These are phyloP conservation scores for Cicer cuneatum DNA, from an alignment of 306 rosid species.

Conservation along the genomic window DNA sequence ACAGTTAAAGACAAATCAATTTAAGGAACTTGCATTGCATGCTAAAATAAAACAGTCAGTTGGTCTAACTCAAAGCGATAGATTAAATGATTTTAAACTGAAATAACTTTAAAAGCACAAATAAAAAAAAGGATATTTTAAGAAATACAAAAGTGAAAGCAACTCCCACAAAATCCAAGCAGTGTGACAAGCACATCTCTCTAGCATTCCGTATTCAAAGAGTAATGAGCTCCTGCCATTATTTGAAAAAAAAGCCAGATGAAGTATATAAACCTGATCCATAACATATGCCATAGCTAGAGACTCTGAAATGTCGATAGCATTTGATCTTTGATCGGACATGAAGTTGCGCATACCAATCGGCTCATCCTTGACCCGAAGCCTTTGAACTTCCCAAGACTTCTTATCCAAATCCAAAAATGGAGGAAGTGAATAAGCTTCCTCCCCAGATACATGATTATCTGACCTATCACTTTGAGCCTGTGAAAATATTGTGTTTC, in stretches of 20 bases:
- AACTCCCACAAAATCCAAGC: slow-evolving; percentile 22
- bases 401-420: slow-evolving; percentile 55
- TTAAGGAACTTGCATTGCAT: slow-evolving; percentile 20
- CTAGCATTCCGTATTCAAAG: slow-evolving; percentile 26
- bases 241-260: not conserved
- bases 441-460: slow-evolving; percentile 49
- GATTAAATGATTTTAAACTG: slow-evolving; percentile 7
- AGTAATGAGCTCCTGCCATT: slow-evolving; percentile 6
- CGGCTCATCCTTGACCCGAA: slow-evolving; percentile 50
- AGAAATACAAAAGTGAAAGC: slow-evolving; percentile 31
- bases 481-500: too few relatives aligned
- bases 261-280: slow-evolving; percentile 82
- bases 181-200: slow-evolving; percentile 20
- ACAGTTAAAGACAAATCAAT: slow-evolving; percentile 27
- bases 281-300: slow-evolving; percentile 91
- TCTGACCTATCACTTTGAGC: slow-evolving; percentile 53
- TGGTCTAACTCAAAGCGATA: slow-evolving; percentile 21
- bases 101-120: slow-evolving; percentile 36
- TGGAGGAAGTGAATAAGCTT: slow-evolving; percentile 55
- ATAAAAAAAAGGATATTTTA: slow-evolving; percentile 22
- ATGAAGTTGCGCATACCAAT: slow-evolving; percentile 54
- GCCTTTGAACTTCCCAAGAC: slow-evolving; percentile 55
- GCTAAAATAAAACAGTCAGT: slow-evolving; percentile 12
- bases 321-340: slow-evolving; percentile 74
- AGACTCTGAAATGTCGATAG: slow-evolving; percentile 78